Percentiles rank a stretch among this genome's conserved stretches.
These are phyloP conservation scores for Zarea fungicola DNA, from an alignment of 2,329 filamentous ascomycete species.

Conservation along the genomic window DNA sequence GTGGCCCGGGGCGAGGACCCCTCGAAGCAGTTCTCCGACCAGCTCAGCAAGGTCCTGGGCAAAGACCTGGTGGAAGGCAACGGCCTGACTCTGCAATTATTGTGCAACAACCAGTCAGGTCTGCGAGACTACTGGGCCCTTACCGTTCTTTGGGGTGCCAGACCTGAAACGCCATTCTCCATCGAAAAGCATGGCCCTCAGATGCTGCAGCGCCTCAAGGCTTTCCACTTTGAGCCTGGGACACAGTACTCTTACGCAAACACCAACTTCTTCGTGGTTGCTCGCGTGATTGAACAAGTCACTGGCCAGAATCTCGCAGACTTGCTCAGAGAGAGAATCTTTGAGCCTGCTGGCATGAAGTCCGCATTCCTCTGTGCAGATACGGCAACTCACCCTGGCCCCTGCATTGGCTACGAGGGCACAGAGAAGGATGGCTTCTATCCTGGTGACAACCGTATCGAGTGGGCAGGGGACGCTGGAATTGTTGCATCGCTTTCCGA, in stretches of 20 bases:
- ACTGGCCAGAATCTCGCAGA: slow-evolving; percentile 29
- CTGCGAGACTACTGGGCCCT: slow-evolving; percentile 42
- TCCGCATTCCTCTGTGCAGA: slow-evolving; percentile 33
- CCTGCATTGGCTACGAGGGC: slow-evolving; percentile 39
- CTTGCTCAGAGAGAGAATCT: slow-evolving; percentile 32
- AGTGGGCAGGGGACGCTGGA: slow-evolving; percentile 42
- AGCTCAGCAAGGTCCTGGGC: slow-evolving; percentile 22
- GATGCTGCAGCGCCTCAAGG: slow-evolving; percentile 27
- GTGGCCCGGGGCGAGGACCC: slow-evolving; percentile 20
- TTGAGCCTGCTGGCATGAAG: slow-evolving; percentile 36
- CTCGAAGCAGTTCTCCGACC: slow-evolving; percentile 24
- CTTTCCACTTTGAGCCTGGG: slow-evolving; percentile 38
- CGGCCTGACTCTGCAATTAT: slow-evolving; percentile 30
- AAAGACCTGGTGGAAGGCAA: slow-evolving; percentile 18
- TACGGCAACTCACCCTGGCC: slow-evolving; percentile 33
- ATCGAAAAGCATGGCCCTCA: slow-evolving; percentile 25
- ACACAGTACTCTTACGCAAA: slow-evolving; percentile 40
- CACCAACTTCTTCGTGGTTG: slow-evolving; percentile 37
- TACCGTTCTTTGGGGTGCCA: slow-evolving; percentile 36
- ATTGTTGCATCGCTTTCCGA: slow-evolving; percentile 38
- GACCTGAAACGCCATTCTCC: slow-evolving; percentile 34
- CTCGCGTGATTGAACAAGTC: slow-evolving; percentile 32
- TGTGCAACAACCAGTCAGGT: slow-evolving; percentile 38
- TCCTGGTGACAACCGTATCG: slow-evolving; percentile 34
- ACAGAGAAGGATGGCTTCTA: slow-evolving; percentile 31